Evolutionary conservation across 1,139 yeast species (phyloP), one percentile per base, ranked within the genome.

Genomic region (Suhomyces choctaworum): DNA sequence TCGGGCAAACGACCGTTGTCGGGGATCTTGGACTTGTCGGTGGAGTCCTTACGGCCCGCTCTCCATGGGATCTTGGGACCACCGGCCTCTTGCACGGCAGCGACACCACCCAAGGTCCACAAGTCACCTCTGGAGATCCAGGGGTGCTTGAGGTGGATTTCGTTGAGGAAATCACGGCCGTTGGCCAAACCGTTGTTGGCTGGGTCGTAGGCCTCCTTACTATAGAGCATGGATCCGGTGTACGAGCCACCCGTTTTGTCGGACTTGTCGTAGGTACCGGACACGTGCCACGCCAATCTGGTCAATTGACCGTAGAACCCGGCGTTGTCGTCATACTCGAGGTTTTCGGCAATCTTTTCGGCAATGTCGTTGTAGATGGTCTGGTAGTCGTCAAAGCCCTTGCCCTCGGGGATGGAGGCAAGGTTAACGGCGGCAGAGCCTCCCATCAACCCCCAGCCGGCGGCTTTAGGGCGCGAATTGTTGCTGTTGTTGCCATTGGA

Each of bases 1-100:
- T 86, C 95, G 11, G 96, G 96, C 45, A 88, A 72, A 58, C 85
- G 74, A 29, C 87, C 89, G 51, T 79, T 82, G 26, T 80, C 79
- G 25, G 89, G 84, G 24, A 76, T 72, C 17, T 60, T 54, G 11
- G 19, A 13, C 29, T 58, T 61, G 28, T 60, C 72, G n/a, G 54
- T 58, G 31, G 62, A 51, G 54, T 84, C 84, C 32, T 62, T 60
- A 58, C 96, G 76, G 39, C 96, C 96, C 16, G 92, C 78, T 68
- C 94, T 80, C 96, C 96, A 88, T 37, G 78, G 74, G 50, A 88
- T 74, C 56, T 81, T 82, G 40, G 96, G 96, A 11, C 97, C 96
- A 37, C 82, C 82, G 61, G 83, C 60, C 62, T 87, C 96, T 66
- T 89, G 96, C 38, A 89, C 70, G 8, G 90, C 95, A 37, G 69